Conservation (phyloP, 192 early-diverging fungal species). For the Lobosporangium transversale region DNA sequence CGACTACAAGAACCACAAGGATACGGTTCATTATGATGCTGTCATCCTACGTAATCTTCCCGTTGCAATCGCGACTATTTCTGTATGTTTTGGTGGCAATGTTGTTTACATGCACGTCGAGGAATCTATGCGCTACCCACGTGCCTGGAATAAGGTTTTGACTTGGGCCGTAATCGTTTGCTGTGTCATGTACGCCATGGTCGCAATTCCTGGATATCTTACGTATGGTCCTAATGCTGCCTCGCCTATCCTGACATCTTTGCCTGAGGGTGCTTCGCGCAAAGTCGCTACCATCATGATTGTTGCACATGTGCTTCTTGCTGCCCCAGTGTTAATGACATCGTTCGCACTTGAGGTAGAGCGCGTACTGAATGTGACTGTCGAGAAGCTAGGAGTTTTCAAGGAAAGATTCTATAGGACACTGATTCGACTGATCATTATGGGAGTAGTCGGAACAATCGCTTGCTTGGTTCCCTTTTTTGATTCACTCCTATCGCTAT, state of each 20-base stretch:
- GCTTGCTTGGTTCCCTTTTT: constrained; percentile 68
- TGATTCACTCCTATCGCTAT: constrained; percentile 66
- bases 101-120: constrained; percentile 79
- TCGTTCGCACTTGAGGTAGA: constrained; percentile 73
- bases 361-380: constrained; percentile 58
- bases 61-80: constrained; percentile 69
- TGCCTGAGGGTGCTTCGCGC: constrained; percentile 60
- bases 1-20: constrained; percentile 59
- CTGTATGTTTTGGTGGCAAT: constrained; percentile 76
- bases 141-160: constrained; percentile 65
- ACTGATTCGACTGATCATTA: constrained; percentile 55
- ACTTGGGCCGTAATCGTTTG: constrained; percentile 62
- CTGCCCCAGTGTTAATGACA: constrained; percentile 72
- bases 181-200: constrained; percentile 69
- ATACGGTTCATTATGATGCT: constrained; percentile 46
- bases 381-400: constrained; percentile 36
- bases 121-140: constrained; percentile 67
- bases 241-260: constrained; percentile 67
- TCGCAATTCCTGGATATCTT: constrained; percentile 69
- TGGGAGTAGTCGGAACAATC: constrained; percentile 52
- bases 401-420: constrained; percentile 57
- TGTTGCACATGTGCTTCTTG: constrained; percentile 72
- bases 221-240: constrained; percentile 65
- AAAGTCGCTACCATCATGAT: constrained; percentile 68
- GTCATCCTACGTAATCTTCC: constrained; percentile 65